Evolutionary conservation across 2,329 filamentous ascomycete species (phyloP).

Genomic region (Paraphoma sp.): DNA sequence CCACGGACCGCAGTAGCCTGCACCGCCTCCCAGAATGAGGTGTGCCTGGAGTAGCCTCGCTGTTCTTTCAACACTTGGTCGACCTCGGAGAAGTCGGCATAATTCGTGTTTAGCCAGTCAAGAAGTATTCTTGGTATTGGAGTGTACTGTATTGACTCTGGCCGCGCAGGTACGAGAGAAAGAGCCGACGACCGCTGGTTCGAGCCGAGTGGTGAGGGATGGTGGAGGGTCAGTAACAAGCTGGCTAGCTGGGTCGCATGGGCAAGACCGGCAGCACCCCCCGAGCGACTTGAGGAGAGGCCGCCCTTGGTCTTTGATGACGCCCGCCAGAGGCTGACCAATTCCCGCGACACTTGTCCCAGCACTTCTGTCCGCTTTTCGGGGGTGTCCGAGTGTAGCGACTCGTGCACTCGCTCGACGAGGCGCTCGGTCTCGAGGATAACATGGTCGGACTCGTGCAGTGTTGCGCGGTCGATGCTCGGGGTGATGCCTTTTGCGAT

Average conservation of each 20-base stretch:
- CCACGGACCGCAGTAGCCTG: slow-evolving; percentile 74
- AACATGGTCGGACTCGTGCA: slow-evolving; percentile 74
- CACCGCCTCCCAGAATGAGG: slow-evolving; percentile 85
- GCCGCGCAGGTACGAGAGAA: slow-evolving; percentile 32
- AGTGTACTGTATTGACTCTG: slow-evolving; percentile 32
- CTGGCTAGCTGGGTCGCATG: slow-evolving; percentile 82
- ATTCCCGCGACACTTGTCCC: slow-evolving; percentile 33
- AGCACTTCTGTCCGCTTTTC: slow-evolving; percentile 38
- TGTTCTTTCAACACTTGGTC: slow-evolving; percentile 67
- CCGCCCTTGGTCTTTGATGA: slow-evolving; percentile 18
- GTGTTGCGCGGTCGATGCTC: slow-evolving; percentile 62
- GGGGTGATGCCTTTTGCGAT: slow-evolving; percentile 74
- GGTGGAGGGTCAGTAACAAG: slow-evolving; percentile 79
- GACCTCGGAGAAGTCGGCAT: slow-evolving; percentile 73
- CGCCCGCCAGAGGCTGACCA: slow-evolving; percentile 61
- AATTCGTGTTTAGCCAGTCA: slow-evolving; percentile 79
- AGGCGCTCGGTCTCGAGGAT: slow-evolving; percentile 78
- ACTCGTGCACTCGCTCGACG: slow-evolving; percentile 54
- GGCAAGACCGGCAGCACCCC: slow-evolving; percentile 65
- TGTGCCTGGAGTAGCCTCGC: slow-evolving; percentile 77
- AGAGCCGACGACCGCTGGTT: slow-evolving; percentile 31
- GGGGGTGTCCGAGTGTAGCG: slow-evolving; percentile 38
- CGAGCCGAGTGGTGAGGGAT: slow-evolving; percentile 50
- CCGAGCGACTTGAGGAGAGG: slow-evolving; percentile 38
- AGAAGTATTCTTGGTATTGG: slow-evolving; percentile 80